Evolutionary conservation across 1,284 basidiomycete genomes (phyloP).

Genomic region (Farysia itapuensis): DNA sequence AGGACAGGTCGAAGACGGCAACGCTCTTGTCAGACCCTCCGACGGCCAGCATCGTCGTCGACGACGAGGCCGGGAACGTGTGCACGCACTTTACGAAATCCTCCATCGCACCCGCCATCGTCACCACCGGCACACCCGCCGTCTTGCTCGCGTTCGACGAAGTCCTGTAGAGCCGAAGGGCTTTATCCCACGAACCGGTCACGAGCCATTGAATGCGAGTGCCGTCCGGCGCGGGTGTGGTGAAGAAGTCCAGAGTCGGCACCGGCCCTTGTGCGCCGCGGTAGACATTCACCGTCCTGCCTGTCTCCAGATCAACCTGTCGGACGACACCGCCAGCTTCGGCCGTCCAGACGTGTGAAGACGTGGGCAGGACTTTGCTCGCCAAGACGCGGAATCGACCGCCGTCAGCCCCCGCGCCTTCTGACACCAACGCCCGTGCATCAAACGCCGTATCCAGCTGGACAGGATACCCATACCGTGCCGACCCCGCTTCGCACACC

Average conservation of each 20-base stretch:
- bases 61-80: constrained; percentile 1
- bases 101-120: constrained; percentile 9
- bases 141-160: background rate
- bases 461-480: constrained; percentile 1
- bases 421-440: background rate
- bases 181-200: constrained; percentile 31
- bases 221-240: constrained; percentile 1
- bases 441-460: background rate
- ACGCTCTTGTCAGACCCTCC: constrained; percentile 35
- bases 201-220: constrained; percentile 6
- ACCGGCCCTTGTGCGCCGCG: constrained; percentile 26
- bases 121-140: background rate
- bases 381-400: background rate
- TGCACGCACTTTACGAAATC: constrained; percentile 41
- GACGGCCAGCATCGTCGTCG: constrained; percentile 8
- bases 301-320: constrained; percentile 14
- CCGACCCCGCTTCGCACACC: background rate
- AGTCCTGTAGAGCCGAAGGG: constrained; percentile 11
- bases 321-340: constrained; percentile 21
- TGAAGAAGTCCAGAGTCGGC: constrained; percentile 1
- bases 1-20: constrained; percentile 9
- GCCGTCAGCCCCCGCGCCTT: background rate
- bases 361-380: background rate
- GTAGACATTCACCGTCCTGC: constrained; percentile 10
- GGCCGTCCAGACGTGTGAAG: constrained; percentile 10